Conservation (phyloP, 2,329 filamentous ascomycete genomes). For the Penicillium sp. region DNA sequence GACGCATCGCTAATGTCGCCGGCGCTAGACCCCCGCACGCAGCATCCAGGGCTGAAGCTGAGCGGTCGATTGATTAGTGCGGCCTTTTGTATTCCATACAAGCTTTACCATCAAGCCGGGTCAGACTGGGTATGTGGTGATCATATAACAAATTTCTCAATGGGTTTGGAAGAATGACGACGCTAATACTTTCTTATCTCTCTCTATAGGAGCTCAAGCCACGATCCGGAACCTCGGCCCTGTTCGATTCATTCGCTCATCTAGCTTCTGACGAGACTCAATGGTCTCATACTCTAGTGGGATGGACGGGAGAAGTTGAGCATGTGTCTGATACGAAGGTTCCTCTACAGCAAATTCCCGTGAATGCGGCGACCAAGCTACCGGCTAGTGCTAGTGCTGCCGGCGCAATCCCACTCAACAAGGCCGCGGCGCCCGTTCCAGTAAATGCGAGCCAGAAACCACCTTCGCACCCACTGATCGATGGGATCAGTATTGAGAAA, state of each 20-base stretch:
- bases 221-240: constrained; percentile 84
- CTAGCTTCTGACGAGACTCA: constrained; percentile 81
- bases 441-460: constrained; percentile 66
- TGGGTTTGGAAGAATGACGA: background rate
- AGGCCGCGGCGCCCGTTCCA: constrained; percentile 79
- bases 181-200: background rate
- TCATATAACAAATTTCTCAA: background rate
- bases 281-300: constrained; percentile 92
- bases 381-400: constrained; percentile 41
- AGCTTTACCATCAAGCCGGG: constrained; percentile 58
- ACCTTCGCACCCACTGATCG: constrained; percentile 64
- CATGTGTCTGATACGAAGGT: constrained; percentile 39
- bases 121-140: constrained; percentile 60
- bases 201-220: constrained; percentile 69
- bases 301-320: constrained; percentile 91
- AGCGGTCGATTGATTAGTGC: constrained; percentile 69
- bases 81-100: constrained; percentile 68
- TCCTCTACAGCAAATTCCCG: constrained; percentile 40
- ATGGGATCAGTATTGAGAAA: constrained; percentile 73
- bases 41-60: constrained; percentile 63
- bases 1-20: constrained; percentile 47
- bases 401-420: constrained; percentile 62
- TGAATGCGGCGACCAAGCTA: constrained; percentile 35
- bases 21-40: constrained; percentile 60
- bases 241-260: constrained; percentile 89